Evolutionary conservation across 345 rosid genomes (phyloP).

Genomic region (Euphorbia pulcherrima): DNA sequence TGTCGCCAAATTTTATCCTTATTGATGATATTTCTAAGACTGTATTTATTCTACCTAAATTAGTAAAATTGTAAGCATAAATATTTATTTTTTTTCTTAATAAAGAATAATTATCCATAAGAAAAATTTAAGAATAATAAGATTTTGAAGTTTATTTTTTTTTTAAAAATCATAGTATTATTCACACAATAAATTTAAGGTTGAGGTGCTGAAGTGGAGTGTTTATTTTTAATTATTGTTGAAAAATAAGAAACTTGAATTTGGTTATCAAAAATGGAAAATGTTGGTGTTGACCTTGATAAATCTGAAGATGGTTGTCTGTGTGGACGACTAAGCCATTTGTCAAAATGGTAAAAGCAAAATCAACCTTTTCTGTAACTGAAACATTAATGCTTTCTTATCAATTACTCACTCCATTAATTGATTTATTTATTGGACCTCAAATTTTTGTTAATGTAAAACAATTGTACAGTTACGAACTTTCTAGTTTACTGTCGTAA

Average conservation of each 20-base stretch:
- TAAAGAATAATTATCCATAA: too few relatives aligned
- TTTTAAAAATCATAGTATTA: not conserved
- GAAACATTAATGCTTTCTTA: constrained; percentile 16
- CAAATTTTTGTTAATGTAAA: too few relatives aligned
- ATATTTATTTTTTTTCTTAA: too few relatives aligned
- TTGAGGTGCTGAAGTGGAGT: too few relatives aligned
- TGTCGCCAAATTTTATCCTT: not conserved
- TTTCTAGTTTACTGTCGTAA: too few relatives aligned
- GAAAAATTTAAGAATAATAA: too few relatives aligned
- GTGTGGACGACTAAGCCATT: constrained; percentile 1
- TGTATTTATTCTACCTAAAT: not conserved
- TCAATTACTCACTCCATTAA: constrained; percentile 15
- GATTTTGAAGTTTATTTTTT: too few relatives aligned
- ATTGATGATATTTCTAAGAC: not conserved
- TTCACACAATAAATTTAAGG: not conserved
- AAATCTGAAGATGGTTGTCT: not conserved
- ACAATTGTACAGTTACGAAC: too few relatives aligned
- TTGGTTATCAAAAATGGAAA: not conserved
- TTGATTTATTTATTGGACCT: constrained; percentile 9
- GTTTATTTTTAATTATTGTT: too few relatives aligned
- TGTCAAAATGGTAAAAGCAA: constrained; percentile 12
- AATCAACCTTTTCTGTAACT: constrained; percentile 18
- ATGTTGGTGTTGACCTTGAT: constrained; percentile 6
- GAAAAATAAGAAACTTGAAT: not conserved
- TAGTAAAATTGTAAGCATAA: not conserved